Base-by-base conservation (phyloP, 2,329 filamentous ascomycete species). In the Stemphylium vesicarium region DNA sequence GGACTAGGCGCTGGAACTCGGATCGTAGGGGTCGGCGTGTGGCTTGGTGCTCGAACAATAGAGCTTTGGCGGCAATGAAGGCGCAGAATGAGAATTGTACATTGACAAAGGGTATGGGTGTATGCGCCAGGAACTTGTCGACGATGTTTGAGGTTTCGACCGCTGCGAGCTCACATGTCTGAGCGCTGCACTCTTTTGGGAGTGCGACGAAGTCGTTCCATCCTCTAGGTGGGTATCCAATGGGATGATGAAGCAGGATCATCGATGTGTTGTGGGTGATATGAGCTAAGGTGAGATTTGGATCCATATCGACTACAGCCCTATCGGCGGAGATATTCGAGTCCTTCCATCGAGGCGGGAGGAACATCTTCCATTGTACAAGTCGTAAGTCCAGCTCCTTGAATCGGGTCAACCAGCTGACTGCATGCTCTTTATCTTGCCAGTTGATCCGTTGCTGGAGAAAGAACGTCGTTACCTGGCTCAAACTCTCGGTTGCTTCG, bases 231-330 rank as follows among this genome's bases (percentile, higher is more conserved):
- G 71, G 71, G 13, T 68, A 70, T 1, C 70, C 70, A 12, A 74
- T 71, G 1, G 70, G 63, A 31, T 71, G 67, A 36, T 74, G 71
- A 1, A 74, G 65, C 29, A 74, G 50, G 1, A 74, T 73, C 71
- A 73, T 72, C 1, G 71, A 73, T 12, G 71, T 72, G 39, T 73
- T 73, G 42, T 73, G 71, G 4, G 68, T 72, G 10, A 73, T 71
- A 44, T 73, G 71, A 1, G 71, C 71, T 33, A 73, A 57, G 1
- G 71, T 73, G 0, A 73, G 63, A 43, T 73, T 73, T 10, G 71
- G 71, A 41, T 73, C 71, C 71, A 73, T 73, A 41, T 72, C 64
- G 16, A 72, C 55, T 1, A 72, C 55, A 15, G 65, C 47, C 8
- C 57, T 62, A 42, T 72, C 60, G 8, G 64, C 50, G 0, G 71